Percentiles rank a stretch among this genome's conserved stretches.
Conservation (phyloP, 2,329 filamentous ascomycete species). For the Stagonosporopsis tanaceti region DNA sequence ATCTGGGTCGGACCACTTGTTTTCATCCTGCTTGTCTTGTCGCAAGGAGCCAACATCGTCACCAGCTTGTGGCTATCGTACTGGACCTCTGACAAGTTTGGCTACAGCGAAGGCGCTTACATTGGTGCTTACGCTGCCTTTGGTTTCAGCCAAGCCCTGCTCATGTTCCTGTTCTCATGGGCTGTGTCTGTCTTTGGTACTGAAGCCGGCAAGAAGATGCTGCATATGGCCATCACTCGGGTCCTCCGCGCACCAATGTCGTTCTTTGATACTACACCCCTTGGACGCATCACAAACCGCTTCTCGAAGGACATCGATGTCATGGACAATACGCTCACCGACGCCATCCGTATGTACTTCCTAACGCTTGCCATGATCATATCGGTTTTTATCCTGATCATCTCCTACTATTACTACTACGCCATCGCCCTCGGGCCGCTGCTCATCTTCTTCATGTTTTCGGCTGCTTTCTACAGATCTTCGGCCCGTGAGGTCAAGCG, state of each 20-base stretch:
- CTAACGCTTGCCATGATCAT: conserved; percentile 70
- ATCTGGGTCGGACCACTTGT: conserved; percentile 72
- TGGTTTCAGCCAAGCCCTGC: conserved; percentile 36
- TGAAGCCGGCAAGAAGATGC: conserved; percentile 79
- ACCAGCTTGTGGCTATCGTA: conserved; percentile 93
- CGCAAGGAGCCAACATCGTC: conserved; percentile 84
- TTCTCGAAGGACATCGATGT: conserved; percentile 96
- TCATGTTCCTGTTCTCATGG: conserved; percentile 80
- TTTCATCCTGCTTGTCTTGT: conserved; percentile 70
- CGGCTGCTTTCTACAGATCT: conserved; percentile 85
- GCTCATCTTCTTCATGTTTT: conserved; percentile 78
- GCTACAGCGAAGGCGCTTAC: conserved; percentile 72
- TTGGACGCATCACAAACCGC: conserved; percentile 94
- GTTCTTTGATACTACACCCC: conserved; percentile 96
- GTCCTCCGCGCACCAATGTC: conserved; percentile 78
- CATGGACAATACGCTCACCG: conserved; percentile 91
- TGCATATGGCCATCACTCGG: conserved; percentile 78
- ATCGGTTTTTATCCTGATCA: conserved; percentile 85
- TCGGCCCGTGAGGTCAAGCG: conserved; percentile 95
- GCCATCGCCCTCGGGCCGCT: conserved; percentile 73
- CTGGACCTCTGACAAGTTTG: conserved; percentile 85
- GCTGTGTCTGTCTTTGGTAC: conserved; percentile 81
- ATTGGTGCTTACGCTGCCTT: conserved; percentile 62
- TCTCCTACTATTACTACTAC: conserved; percentile 95
- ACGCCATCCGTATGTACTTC: conserved; percentile 92